A percentile compares a stretch with the other conserved stretches of the same genome.
These are phyloP conservation scores for Tylopilus sp. DNA, from an alignment of 768 basidiomycete species.

Conservation along the genomic window DNA sequence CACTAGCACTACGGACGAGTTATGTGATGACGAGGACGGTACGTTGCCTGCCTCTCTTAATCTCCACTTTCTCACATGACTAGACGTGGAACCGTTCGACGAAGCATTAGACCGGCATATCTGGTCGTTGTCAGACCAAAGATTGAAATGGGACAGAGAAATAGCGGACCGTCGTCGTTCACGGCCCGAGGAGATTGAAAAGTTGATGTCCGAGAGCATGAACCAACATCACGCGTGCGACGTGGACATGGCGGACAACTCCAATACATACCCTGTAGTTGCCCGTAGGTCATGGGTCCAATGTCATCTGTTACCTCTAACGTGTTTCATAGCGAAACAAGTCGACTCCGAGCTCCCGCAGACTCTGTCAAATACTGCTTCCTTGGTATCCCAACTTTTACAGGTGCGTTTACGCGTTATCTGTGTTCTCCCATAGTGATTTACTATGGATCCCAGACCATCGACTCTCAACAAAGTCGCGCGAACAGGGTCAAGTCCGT, in stretches of 20 bases:
- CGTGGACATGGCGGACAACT: conserved; percentile 20
- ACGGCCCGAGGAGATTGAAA: conserved; percentile 52
- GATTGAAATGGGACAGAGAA: conserved; percentile 71
- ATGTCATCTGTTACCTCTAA: neutral
- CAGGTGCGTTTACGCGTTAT: conserved; percentile 39
- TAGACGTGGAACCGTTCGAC: conserved; percentile 79
- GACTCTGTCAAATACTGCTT: conserved; percentile 33
- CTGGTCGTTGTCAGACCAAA: conserved; percentile 74
- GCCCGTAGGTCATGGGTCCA: conserved; percentile 8
- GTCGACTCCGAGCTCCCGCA: conserved; percentile 24
- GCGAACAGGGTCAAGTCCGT: conserved; percentile 44
- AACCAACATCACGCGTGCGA: conserved; percentile 33
- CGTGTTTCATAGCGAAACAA: conserved; percentile 15
- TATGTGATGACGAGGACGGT: no score
- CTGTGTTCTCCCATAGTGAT: no score
- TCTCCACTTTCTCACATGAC: neutral
- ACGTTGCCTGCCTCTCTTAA: neutral
- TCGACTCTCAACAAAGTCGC: conserved; percentile 50
- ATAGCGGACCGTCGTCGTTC: conserved; percentile 65
- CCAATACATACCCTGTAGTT: neutral
- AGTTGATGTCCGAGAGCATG: conserved; percentile 38
- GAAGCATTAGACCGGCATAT: conserved; percentile 81
- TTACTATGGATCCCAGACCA: conserved; percentile 32
- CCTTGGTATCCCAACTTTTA: conserved; percentile 45
- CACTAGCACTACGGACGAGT: no score